Base-by-base conservation (phyloP, 75 land plant species). In the Pinus tabuliformis region DNA sequence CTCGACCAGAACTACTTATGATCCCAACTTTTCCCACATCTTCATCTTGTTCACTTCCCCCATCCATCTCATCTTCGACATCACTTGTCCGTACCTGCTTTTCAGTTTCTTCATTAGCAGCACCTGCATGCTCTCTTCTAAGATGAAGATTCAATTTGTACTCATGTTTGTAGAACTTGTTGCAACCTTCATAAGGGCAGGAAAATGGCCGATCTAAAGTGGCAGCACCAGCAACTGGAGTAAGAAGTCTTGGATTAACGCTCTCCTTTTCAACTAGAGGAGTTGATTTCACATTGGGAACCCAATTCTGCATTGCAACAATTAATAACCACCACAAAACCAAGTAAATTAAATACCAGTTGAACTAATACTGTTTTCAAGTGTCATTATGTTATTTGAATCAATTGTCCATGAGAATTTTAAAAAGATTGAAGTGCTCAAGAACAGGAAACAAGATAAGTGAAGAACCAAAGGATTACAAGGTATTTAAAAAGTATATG, bases 111-210 rank as follows among this genome's bases (percentile, higher is more conserved):
- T 85, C 88, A 2, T 74, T 26, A n/a, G 81, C 64, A 56, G 89
- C 88, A 3, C 79, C 88, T 18, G 86, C 84, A 83, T 97, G 99
- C 65, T 86, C 87, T 58, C 75, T 83, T 77, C 82, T 91, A 7
- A 97, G 65, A 78, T 97, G 99, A 57, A 97, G 92, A 78, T 94
- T 94, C 20, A 94, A 86, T 75, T 97, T 97, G 82, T 97, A 97
- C 58, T 91, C 95, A 63, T 94, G 97, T 33, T 94, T 94, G 85
- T 97, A 97, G 17, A 90, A 75, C 79, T 97, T 97, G 1, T 83
- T 86, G 78, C 99, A 97, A 33, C 95, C 92, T 70, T 82, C 82
- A 61, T 91, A 85, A 30, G 95, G 99, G 66, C 97, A 97, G 15
- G 88, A 93, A 81, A 84, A 94, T 62, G 99, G 99, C 16, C 93